Base-by-base conservation (phyloP, 192 early-diverging fungal genomes). In the Diversispora epigaea region DNA sequence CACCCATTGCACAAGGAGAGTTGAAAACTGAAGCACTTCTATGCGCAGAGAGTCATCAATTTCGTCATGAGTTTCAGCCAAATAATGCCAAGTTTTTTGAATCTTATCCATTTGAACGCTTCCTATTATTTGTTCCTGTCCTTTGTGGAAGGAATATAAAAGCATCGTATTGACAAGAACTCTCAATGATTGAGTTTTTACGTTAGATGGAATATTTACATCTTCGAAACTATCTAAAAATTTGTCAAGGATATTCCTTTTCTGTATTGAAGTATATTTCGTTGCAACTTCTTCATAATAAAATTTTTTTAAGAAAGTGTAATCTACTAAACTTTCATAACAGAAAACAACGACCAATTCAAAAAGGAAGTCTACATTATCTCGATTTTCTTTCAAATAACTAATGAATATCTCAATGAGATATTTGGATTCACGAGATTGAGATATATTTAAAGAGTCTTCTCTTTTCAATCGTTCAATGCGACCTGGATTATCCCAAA, bases 21-120 rank as follows among this genome's bases (percentile, higher is more conserved):
- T 88, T 0, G 95, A 94, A 76, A 98, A 87, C 81, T 98, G 97
- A 17, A 99, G 84, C 15, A 98, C 82, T 82, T 98, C 97, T 22
- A 97, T 89, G 40, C 88, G 84, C 41, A 94, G 65, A 3, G 90
- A 86, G 68, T 90, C 89, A 39, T 90, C 89, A 9, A 84, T 82
- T 62, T 90, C 82, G 76, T 87, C 81, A 81, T 85, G 77, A 19
- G 70, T 12, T 84, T 87, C 49, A 78, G 84, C 88, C 88, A 92
- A 14, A 91, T 85, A 73, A 81, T 86, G 65, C 65, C 65, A 67
- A n/a, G 47, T 41, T 58, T 75, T 72, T 41, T 89, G 88, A 17
- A 92, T 86, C 63, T 83, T 84, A 39, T 80, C 82, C 66, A 89
- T 89, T 75, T 89, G 86, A 46, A 81, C 82, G 15, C 74, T 79